phyloP scores from a whole-genome alignment of 2,329 filamentous ascomycete species.

The Arachnomyces sp. region DNA sequence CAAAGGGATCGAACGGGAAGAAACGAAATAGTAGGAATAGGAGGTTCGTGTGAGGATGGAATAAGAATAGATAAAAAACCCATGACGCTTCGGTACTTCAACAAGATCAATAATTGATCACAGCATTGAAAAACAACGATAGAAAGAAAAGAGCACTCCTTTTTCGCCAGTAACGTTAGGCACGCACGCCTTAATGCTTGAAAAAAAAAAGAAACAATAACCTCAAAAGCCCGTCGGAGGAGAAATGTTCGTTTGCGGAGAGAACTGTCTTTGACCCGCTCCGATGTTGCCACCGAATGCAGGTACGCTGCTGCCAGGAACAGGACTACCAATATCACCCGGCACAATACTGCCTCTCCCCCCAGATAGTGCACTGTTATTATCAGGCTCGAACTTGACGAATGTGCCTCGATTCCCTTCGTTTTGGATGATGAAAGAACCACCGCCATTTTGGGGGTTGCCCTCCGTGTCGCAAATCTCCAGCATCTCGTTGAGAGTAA shows the following conservation, averaged over 20 bases:
- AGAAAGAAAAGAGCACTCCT: slow-evolving; percentile 9
- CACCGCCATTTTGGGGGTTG: slow-evolving; percentile 75
- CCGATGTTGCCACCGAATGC: slow-evolving; percentile 28
- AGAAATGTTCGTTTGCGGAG: slow-evolving; percentile 17
- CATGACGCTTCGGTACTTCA: too few relatives aligned
- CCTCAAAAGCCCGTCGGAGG: slow-evolving; percentile 29
- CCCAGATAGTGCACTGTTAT: slow-evolving; percentile 35
- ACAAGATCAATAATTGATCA: too few relatives aligned
- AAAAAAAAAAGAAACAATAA: too few relatives aligned
- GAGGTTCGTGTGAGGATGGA: slow-evolving; percentile 8
- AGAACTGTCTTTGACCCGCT: slow-evolving; percentile 28
- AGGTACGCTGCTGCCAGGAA: slow-evolving; percentile 38
- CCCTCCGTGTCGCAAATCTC: slow-evolving; percentile 88
- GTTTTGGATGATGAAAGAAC: slow-evolving; percentile 65
- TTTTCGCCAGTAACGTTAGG: slow-evolving; percentile 1
- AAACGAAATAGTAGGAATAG: slow-evolving; percentile 3
- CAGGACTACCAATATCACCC: slow-evolving; percentile 62
- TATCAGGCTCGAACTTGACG: slow-evolving; percentile 47
- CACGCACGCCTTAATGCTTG: slow-evolving; percentile 2
- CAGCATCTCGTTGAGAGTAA: slow-evolving; percentile 60
- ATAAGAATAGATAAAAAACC: slow-evolving; percentile 9
- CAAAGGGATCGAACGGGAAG: slow-evolving; percentile 1
- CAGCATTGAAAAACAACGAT: slow-evolving; percentile 3
- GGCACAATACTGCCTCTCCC: slow-evolving; percentile 41
- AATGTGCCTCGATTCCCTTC: slow-evolving; percentile 35